Evolutionary conservation across 306 rosid species (phyloP), one percentile per base, ranked within the genome.

Genomic region (Corylus heterophylla): DNA sequence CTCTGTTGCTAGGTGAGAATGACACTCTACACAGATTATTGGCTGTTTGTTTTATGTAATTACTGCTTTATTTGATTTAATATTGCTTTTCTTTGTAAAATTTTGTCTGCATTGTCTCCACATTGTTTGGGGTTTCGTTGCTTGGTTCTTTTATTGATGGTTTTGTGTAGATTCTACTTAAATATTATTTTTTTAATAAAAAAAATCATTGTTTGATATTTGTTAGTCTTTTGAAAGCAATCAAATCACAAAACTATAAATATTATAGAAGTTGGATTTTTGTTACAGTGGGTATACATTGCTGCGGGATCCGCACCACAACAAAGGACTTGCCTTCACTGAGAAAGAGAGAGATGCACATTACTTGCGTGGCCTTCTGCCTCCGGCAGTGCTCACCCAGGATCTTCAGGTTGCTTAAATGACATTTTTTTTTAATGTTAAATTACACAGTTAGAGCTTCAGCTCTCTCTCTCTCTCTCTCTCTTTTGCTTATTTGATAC

Each of bases 311-410:
- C 98, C 98, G 47, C 94, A 81, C 81, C 89, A 95, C 90, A 90
- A 95, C 94, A 95, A 95, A 79, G 98, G 98, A 9, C 92, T 95
- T 47, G 92, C 97, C 75, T 95, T 91, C 88, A 81, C 84, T 12
- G 98, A 90, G 86, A 88, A 80, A 31, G 98, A 95, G 80, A 91
- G 98, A 84, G 98, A 95, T 83, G 92, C 98, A 58, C 98, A 95
- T 85, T 95, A 92, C 88, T 70, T 95, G 80, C 98, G 98, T 25
- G 98, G 98, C 58, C 97, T 95, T 80, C 85, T 95, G 85, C 98
- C 98, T 58, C 98, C 98, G 0, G 85, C 92, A 22, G 27, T 89
- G 44, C 71, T 91, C 75, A 71, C 71, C 82, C 98, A 95, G 78
- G 93, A 92, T 11, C 98, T 92, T 88, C 98, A 94, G 97, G 98